Conservation (phyloP, 495 filamentous ascomycete genomes). For the Penicillium bovifimosum region DNA sequence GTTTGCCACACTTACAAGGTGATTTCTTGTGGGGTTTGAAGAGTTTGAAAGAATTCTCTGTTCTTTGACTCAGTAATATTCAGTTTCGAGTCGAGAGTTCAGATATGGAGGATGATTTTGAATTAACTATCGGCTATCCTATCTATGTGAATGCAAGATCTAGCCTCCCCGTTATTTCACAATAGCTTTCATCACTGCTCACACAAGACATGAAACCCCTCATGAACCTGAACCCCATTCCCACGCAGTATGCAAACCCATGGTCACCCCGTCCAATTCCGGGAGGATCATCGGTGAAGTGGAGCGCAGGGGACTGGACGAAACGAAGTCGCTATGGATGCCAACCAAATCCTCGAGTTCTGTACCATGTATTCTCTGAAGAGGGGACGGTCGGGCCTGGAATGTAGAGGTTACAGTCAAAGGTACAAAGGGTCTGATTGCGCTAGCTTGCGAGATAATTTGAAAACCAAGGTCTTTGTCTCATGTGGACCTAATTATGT, state of each 20-base stretch:
- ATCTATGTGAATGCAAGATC: too few species aligned
- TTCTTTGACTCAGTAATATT: too few species aligned
- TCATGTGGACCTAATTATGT: too few species aligned
- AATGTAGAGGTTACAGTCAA: neutral
- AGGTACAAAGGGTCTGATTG: neutral
- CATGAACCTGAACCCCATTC: neutral
- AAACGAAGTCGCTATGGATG: neutral
- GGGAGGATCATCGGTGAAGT: constrained; percentile 1
- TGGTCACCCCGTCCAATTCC: neutral
- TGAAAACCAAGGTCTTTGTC: neutral
- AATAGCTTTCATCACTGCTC: too few species aligned
- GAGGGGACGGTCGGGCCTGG: neutral
- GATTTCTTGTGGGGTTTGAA: too few species aligned
- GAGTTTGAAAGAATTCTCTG: too few species aligned
- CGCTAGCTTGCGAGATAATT: neutral
- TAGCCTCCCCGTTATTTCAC: too few species aligned
- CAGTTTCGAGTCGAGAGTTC: too few species aligned
- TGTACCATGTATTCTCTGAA: constrained; percentile 1
- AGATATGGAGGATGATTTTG: too few species aligned
- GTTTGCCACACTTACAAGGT: too few species aligned
- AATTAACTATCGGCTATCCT: too few species aligned
- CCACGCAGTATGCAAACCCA: neutral
- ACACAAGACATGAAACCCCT: too few species aligned
- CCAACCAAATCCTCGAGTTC: neutral
- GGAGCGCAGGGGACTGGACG: constrained; percentile 5